Evolutionary conservation across 768 basidiomycete species (phyloP), one percentile per base, ranked within the genome.

Genomic region (Naganishia vishniacii): DNA sequence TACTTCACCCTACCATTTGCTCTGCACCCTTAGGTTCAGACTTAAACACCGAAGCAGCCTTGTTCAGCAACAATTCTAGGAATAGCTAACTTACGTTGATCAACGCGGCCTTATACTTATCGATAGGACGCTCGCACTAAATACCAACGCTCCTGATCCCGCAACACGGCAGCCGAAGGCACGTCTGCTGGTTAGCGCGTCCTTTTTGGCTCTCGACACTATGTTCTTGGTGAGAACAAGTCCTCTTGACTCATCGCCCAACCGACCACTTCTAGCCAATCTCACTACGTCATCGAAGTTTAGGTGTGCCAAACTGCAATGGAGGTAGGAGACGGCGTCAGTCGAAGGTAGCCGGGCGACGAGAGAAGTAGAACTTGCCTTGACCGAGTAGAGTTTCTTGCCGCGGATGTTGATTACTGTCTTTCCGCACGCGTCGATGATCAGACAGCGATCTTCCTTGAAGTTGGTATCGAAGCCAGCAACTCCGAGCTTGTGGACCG

Each of bases 331-430:
- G 23, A 61, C 45, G 4, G 44, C 34, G 32, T 58, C 53, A 58
- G 53, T 26, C 6, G 40, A 4, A 29, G 25, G 48, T 9, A 5
- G 7, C 7, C 28, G 20, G 25, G 53, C 13, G 32, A 42, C 32
- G 23, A 42, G 34, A 1, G 13, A 42, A 26, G 11, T 8, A 23
- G 32, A 9, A 45, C 60, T 61, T 48, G 45, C 60, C 60, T 48
- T 3, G 46, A 61, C 5, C 18, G 60, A 18, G 45, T 61, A 61
- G 18, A 61, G 45, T 5, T 45, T 45, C 6, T 61, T 42, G 60
- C 18, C 18, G 16, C 6, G 2, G 26, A 48, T 15, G 26, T 48
- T 29, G 48, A 48, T 4, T 4, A 48, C 26, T 8, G 26, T 6
- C 18, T 48, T 16, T 4, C 48, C 48, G 48, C 4, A 3, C 2